phyloP scores from a whole-genome alignment of 176 grass and related monocot species.

The Lolium perenne region DNA sequence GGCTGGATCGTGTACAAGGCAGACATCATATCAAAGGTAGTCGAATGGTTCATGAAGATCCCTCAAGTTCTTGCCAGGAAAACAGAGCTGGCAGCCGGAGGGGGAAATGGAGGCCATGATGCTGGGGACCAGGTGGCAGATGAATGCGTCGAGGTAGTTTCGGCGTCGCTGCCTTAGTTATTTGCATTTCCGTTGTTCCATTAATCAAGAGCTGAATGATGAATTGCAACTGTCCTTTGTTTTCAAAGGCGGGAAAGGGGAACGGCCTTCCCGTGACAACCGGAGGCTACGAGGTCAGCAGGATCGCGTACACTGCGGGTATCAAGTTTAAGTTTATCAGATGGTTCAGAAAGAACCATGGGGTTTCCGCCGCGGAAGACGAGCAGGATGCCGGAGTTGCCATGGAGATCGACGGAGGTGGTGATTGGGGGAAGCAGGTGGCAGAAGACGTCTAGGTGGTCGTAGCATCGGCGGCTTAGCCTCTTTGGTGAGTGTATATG shows the following conservation, averaged over 20 bases:
- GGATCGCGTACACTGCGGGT: neutral
- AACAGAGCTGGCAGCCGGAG: neutral
- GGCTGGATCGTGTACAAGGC: neutral
- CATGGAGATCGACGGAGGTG: neutral
- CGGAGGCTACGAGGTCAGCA: neutral
- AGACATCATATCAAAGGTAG: neutral
- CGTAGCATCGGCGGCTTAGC: constrained; percentile 73
- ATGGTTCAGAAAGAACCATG: neutral
- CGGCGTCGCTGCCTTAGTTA: neutral
- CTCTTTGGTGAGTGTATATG: too few species aligned
- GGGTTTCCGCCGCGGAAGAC: neutral
- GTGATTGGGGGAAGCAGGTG: neutral
- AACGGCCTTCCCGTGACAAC: neutral
- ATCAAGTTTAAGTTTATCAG: neutral
- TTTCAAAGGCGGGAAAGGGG: neutral
- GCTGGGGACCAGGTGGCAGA: neutral
- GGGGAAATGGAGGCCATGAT: neutral
- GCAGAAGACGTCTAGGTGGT: constrained; percentile 54
- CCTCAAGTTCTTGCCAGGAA: neutral
- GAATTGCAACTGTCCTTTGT: neutral
- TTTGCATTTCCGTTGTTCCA: too few species aligned
- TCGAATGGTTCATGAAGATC: neutral
- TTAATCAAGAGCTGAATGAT: neutral
- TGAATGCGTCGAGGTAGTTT: neutral
- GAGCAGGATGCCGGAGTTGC: neutral